Evolutionary conservation across 2,329 filamentous ascomycete genomes (phyloP).

Genomic region (Knufia fluminis): DNA sequence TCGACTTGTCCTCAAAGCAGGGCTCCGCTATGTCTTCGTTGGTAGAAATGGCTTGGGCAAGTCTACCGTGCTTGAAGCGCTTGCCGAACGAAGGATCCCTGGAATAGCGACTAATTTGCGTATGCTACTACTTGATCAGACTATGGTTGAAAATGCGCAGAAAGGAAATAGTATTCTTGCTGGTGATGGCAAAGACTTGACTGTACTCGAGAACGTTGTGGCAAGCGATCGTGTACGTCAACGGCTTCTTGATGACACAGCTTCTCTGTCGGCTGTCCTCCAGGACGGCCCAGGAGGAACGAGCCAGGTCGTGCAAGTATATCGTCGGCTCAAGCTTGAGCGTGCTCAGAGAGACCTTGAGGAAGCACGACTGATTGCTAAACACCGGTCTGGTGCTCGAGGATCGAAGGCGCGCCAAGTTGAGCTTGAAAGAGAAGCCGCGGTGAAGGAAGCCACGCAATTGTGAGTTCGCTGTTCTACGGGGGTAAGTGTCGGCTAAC

Average conservation of each 20-base stretch:
- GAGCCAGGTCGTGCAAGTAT: slow-evolving; percentile 43
- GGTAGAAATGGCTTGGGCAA: slow-evolving; percentile 78
- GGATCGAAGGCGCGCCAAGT: slow-evolving; percentile 70
- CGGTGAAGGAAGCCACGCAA: slow-evolving; percentile 48
- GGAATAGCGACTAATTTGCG: slow-evolving; percentile 59
- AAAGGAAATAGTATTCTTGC: slow-evolving; percentile 27
- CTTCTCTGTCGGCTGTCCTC: background rate
- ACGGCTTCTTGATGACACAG: slow-evolving; percentile 52
- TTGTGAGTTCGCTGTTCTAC: slow-evolving; percentile 33
- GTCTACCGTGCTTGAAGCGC: slow-evolving; percentile 65
- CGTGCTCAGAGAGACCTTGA: slow-evolving; percentile 56
- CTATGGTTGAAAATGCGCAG: slow-evolving; percentile 23
- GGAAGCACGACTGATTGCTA: slow-evolving; percentile 62
- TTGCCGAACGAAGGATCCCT: slow-evolving; percentile 69
- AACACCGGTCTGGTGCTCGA: slow-evolving; percentile 62
- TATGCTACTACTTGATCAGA: slow-evolving; percentile 63
- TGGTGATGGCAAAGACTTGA: slow-evolving; percentile 24
- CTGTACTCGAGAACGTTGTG: slow-evolving; percentile 60
- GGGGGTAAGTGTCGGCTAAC: background rate
- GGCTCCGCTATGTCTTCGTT: slow-evolving; percentile 65
- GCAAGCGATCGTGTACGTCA: slow-evolving; percentile 41
- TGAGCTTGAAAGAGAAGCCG: slow-evolving; percentile 59
- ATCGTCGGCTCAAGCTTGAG: slow-evolving; percentile 52
- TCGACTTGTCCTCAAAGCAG: slow-evolving; percentile 61
- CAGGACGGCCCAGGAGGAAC: slow-evolving; percentile 36